Conservation (phyloP, 305 asterid species). For the Andrographis paniculata region DNA sequence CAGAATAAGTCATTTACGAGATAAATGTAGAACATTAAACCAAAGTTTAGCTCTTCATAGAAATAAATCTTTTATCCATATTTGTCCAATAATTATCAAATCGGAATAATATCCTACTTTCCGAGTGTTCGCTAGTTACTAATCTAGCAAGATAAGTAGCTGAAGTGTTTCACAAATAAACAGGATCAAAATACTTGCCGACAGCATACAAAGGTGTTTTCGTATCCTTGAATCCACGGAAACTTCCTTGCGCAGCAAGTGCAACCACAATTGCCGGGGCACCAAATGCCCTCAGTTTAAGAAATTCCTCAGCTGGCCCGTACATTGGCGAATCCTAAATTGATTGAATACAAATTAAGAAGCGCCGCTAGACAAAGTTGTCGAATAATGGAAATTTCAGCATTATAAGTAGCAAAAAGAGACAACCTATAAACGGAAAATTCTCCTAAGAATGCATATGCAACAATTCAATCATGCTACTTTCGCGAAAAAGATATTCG, state of each 20-base stretch:
- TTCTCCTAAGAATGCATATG: neutral
- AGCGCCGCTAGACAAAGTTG: neutral
- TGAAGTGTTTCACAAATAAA: neutral
- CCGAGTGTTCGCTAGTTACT: too few species aligned
- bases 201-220: slow-evolving; percentile 90
- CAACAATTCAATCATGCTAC: neutral
- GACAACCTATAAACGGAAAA: slow-evolving; percentile 1
- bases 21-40: too few species aligned
- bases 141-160: too few species aligned
- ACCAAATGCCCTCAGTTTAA: slow-evolving; percentile 75
- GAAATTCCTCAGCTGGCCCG: slow-evolving; percentile 80
- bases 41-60: neutral
- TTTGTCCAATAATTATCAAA: too few species aligned
- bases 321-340: slow-evolving; percentile 91
- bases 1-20: too few species aligned
- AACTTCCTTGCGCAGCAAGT: slow-evolving; percentile 95
- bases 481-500: slow-evolving; percentile 7
- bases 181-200: slow-evolving; percentile 45
- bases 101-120: too few species aligned
- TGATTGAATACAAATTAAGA: slow-evolving; percentile 7
- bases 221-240: slow-evolving; percentile 95
- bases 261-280: slow-evolving; percentile 88
- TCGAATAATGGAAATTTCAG: neutral
- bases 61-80: too few species aligned
- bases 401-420: slow-evolving; percentile 4